phyloP scores from a whole-genome alignment of 805 yeast genomes.

The Kluyveromyces wickerhamii region DNA sequence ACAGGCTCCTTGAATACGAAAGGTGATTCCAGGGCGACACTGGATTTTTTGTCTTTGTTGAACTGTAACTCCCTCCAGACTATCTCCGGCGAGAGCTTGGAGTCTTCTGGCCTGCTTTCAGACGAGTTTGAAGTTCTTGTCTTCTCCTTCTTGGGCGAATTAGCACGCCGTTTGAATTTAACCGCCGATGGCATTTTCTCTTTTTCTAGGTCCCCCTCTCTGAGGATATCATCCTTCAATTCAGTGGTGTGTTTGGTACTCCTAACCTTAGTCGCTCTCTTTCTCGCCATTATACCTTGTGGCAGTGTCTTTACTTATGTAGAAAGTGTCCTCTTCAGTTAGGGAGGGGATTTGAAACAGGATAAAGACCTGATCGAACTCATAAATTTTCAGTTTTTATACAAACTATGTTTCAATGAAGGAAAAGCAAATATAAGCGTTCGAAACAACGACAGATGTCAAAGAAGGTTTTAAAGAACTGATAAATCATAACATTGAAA shows the following conservation, averaged over 20 bases:
- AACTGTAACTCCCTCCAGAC: slow-evolving; percentile 4
- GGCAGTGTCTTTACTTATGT: no score
- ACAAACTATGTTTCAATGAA: no score
- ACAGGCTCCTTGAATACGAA: slow-evolving; percentile 3
- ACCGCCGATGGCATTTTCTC: slow-evolving; percentile 4
- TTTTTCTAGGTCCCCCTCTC: not conserved
- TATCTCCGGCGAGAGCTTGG: not conserved
- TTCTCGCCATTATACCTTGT: not conserved
- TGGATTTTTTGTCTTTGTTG: not conserved
- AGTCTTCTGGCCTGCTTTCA: not conserved
- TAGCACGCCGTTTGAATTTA: not conserved
- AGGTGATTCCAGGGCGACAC: not conserved
- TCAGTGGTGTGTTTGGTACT: not conserved
- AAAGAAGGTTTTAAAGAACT: no score
- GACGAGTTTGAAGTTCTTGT: not conserved
- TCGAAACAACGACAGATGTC: no score
- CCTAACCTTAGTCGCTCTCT: not conserved
- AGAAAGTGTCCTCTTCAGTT: no score
- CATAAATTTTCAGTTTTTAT: no score
- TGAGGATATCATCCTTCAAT: no score
- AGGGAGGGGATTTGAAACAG: no score
- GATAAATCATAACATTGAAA: no score
- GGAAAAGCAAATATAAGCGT: no score
- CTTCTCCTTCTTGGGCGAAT: not conserved
- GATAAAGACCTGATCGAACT: no score